phyloP scores from a whole-genome alignment of 805 yeast genomes.

The Candida sphagnicola region DNA sequence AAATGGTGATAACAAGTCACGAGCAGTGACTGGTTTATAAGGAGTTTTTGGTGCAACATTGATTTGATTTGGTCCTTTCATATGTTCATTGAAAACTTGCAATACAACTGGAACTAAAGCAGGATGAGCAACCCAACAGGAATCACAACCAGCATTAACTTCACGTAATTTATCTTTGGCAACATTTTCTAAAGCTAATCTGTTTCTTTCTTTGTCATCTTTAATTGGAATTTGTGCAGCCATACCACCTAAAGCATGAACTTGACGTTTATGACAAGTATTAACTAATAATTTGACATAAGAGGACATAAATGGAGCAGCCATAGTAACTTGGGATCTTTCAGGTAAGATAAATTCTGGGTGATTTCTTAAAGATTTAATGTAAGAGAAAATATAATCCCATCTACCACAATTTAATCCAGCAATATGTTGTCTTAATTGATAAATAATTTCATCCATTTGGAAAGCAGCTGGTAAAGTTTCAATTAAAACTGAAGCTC shows the following conservation, averaged over 20 bases:
- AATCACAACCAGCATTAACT: conserved; percentile 77
- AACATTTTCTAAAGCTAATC: conserved; percentile 67
- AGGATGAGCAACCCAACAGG: conserved; percentile 89
- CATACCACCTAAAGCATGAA: conserved; percentile 90
- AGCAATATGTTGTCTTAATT: conserved; percentile 70
- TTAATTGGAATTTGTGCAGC: conserved; percentile 85
- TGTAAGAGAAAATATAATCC: conserved; percentile 82
- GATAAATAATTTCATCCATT: conserved; percentile 79
- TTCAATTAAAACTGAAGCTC: conserved; percentile 80
- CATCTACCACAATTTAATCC: conserved; percentile 88
- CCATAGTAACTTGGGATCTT: conserved; percentile 75
- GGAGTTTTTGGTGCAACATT: conserved; percentile 45
- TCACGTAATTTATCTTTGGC: conserved; percentile 73
- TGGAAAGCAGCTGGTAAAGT: conserved; percentile 85
- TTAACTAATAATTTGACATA: conserved; percentile 71
- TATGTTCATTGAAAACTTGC: conserved; percentile 65
- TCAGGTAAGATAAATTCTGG: conserved; percentile 70
- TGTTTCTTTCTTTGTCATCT: conserved; percentile 59
- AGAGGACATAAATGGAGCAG: conserved; percentile 75
- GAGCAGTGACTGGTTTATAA: conserved; percentile 53
- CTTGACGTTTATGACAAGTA: conserved; percentile 73
- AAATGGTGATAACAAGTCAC: conserved; percentile 59
- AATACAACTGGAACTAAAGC: conserved; percentile 73
- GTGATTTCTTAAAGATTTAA: conserved; percentile 69
- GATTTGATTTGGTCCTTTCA: conserved; percentile 83